Percentiles rank a stretch among this genome's conserved stretches.
Conservation (phyloP, 2,329 filamentous ascomycete genomes). For the Fusarium coicis region DNA sequence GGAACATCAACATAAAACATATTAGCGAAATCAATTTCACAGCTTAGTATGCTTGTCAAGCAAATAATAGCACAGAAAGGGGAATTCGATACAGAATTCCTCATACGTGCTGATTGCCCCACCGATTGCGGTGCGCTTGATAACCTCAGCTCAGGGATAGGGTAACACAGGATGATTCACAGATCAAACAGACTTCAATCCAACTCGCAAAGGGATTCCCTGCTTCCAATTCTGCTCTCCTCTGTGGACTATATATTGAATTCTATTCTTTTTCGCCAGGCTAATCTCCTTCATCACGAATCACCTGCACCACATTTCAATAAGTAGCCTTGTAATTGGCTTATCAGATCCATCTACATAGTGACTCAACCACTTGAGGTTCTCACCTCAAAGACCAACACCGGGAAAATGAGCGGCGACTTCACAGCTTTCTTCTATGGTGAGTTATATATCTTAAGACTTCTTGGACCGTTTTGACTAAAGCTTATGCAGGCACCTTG, state of each 20-base stretch:
- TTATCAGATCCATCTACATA: not conserved
- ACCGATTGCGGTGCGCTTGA: slow-evolving; percentile 7
- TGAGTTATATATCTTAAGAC: slow-evolving; percentile 42
- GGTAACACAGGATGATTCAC: slow-evolving; percentile 26
- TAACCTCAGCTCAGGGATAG: slow-evolving; percentile 6
- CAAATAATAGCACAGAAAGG: not conserved
- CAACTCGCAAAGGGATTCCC: not conserved
- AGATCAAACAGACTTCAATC: not conserved
- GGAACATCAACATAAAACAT: not conserved
- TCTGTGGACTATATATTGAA: not conserved
- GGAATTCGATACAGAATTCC: not conserved
- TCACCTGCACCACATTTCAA: not conserved
- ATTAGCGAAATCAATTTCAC: not conserved
- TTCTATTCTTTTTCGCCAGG: not conserved
- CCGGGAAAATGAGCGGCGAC: slow-evolving; percentile 53
- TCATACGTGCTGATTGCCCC: slow-evolving; percentile 17
- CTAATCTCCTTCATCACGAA: not conserved
- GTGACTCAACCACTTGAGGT: not conserved
- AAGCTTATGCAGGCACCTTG: slow-evolving; percentile 47
- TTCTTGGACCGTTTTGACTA: not conserved
- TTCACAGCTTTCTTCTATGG: slow-evolving; percentile 68
- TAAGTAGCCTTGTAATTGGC: not conserved
- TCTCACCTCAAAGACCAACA: not conserved
- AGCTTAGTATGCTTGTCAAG: not conserved
- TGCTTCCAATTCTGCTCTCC: not conserved